Conservation (phyloP, 306 rosid genomes). For the Abrus precatorius region DNA sequence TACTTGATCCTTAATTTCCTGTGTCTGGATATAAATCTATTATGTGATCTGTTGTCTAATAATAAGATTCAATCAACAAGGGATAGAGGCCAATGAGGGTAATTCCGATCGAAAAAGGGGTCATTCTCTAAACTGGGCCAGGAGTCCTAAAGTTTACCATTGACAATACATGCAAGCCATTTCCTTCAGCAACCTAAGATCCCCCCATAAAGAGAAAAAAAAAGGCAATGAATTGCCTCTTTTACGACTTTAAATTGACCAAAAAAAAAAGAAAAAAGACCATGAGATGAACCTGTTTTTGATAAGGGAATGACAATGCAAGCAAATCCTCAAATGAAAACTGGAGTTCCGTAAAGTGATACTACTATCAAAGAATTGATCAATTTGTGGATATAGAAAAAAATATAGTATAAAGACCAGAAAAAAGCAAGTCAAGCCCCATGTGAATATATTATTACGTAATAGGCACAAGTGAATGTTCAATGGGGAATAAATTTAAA, state of each 20-base stretch:
- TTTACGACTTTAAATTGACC: constrained; percentile 58
- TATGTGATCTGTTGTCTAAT: too few species aligned
- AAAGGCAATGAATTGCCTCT: constrained; percentile 60
- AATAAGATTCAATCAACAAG: not conserved
- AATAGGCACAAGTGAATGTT: too few species aligned
- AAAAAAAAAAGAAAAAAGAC: not conserved
- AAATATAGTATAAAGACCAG: constrained; percentile 27
- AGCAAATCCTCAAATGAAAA: too few species aligned
- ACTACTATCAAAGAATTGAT: constrained; percentile 58
- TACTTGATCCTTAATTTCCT: not conserved
- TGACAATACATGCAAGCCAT: too few species aligned
- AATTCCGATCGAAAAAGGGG: not conserved
- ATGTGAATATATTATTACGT: constrained; percentile 6
- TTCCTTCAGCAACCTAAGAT: too few species aligned
- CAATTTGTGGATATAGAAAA: constrained; percentile 39
- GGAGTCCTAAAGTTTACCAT: not conserved
- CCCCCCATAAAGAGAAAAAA: too few species aligned
- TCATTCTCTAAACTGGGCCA: not conserved
- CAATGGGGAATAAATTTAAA: too few species aligned
- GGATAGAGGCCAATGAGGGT: not conserved
- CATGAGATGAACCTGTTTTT: constrained; percentile 55
- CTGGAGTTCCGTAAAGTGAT: constrained; percentile 52
- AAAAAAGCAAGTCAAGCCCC: constrained; percentile 33
- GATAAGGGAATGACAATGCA: constrained; percentile 50
- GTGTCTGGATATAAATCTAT: not conserved